Percentiles rank a stretch among this genome's conserved stretches.
phyloP scores from a whole-genome alignment of 2,329 filamentous ascomycete genomes.

The Aspergillus pseudotamarii region DNA sequence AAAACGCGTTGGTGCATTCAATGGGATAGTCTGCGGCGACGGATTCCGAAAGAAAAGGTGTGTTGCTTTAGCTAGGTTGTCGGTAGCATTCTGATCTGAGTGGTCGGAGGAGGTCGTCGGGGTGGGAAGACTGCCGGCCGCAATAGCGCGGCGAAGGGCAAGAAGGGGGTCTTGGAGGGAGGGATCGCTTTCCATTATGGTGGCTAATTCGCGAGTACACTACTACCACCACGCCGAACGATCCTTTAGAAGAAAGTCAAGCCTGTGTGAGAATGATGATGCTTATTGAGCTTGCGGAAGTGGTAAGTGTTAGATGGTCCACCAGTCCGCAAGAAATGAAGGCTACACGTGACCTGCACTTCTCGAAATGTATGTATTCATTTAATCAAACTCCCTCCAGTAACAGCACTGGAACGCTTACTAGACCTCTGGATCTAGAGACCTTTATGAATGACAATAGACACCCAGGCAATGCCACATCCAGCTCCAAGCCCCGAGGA shows the following conservation, averaged over 20 bases:
- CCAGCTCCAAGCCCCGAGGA: conserved; percentile 48
- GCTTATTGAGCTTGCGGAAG: not conserved
- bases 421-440: not conserved
- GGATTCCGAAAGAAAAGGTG: conserved; percentile 73
- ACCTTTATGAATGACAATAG: not conserved
- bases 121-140: conserved; percentile 67
- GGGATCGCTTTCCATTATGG: conserved; percentile 60
- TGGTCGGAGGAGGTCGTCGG: conserved; percentile 71
- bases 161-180: conserved; percentile 71
- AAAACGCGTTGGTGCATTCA: conserved; percentile 81
- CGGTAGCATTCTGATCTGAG: conserved; percentile 61
- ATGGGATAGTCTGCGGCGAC: conserved; percentile 63
- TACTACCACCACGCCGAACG: not conserved
- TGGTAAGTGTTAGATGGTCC: not conserved
- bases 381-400: not conserved
- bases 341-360: conserved; percentile 4
- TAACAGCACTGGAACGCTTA: not conserved
- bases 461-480: conserved; percentile 25
- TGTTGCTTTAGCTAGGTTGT: conserved; percentile 72
- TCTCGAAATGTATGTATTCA: not conserved
- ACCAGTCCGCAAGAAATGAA: conserved; percentile 8
- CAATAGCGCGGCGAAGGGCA: conserved; percentile 81
- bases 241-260: not conserved
- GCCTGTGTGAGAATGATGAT: not conserved
- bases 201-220: not conserved